Conservation (phyloP, 2,329 filamentous ascomycete species). For the Fusarium keratoplasticum region DNA sequence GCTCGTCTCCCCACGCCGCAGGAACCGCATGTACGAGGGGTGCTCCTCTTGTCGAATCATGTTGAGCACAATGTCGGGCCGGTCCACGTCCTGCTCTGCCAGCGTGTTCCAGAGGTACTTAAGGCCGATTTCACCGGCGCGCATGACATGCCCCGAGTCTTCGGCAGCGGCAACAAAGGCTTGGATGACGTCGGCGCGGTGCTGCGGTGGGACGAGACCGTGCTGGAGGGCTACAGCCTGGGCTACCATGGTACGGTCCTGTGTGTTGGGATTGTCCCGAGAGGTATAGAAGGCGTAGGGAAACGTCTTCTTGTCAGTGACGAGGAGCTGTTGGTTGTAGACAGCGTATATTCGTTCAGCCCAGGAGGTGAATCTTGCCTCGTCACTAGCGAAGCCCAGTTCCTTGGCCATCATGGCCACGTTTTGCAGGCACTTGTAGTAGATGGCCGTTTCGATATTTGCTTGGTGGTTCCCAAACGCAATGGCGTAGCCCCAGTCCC, state of each 20-base stretch:
- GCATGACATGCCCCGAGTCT: conserved; percentile 50
- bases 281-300: conserved; percentile 55
- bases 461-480: conserved; percentile 58
- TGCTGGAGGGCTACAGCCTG: conserved; percentile 50
- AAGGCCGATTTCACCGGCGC: conserved; percentile 56
- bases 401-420: conserved; percentile 51
- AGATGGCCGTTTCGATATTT: conserved; percentile 58
- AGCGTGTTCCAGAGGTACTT: conserved; percentile 56
- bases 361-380: conserved; percentile 40
- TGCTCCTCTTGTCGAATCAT: conserved; percentile 61
- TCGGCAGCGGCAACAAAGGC: conserved; percentile 40
- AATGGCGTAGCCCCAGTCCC: conserved; percentile 57
- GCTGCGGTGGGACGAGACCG: conserved; percentile 32
- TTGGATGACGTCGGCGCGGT: conserved; percentile 31
- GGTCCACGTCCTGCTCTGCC: conserved; percentile 48
- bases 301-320: conserved; percentile 43
- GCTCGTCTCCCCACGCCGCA: conserved; percentile 57
- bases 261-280: conserved; percentile 45
- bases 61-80: conserved; percentile 53
- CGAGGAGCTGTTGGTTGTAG: conserved; percentile 51
- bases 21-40: conserved; percentile 60
- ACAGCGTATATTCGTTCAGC: conserved; percentile 46
- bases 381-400: conserved; percentile 40
- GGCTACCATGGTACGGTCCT: conserved; percentile 53
- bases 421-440: conserved; percentile 54